Conservation (phyloP, 2,329 filamentous ascomycete species). For the Penicillium sp. region DNA sequence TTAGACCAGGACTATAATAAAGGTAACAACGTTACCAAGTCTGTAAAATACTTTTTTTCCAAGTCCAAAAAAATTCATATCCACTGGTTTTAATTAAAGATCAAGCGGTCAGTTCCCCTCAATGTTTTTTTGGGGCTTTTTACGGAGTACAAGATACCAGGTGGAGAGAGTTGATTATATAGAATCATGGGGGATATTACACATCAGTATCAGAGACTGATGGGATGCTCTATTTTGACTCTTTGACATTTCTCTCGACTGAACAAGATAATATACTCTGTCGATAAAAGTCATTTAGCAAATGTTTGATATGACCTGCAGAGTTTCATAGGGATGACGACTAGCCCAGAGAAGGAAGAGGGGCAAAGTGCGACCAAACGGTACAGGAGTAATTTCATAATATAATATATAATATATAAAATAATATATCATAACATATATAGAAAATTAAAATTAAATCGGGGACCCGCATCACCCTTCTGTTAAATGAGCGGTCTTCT, state of each 20-base stretch:
- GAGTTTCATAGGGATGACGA: not conserved
- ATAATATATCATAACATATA: not conserved
- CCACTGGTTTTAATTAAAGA: slow-evolving; percentile 21
- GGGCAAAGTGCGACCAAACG: slow-evolving; percentile 9
- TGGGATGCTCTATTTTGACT: no score
- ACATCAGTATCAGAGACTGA: no score
- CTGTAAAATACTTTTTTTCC: not conserved
- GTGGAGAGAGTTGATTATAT: no score
- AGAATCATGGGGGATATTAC: no score
- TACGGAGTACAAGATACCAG: not conserved
- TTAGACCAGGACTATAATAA: slow-evolving; percentile 7
- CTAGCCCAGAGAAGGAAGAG: slow-evolving; percentile 13
- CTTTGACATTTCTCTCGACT: no score
- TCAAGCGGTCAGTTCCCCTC: slow-evolving; percentile 17
- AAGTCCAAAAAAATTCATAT: slow-evolving; percentile 5
- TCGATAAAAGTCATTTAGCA: no score
- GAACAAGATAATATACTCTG: no score
- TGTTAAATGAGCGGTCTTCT: slow-evolving; percentile 24
- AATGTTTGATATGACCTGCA: slow-evolving; percentile 2
- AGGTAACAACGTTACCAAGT: slow-evolving; percentile 1
- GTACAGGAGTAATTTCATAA: not conserved
- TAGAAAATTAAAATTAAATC: not conserved
- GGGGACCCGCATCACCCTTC: slow-evolving; percentile 26
- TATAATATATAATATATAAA: not conserved
- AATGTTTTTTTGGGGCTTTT: not conserved